These are phyloP conservation scores for Sclerotinia borealis DNA, from an alignment of 2,329 filamentous ascomycete genomes.

Conservation along the genomic window DNA sequence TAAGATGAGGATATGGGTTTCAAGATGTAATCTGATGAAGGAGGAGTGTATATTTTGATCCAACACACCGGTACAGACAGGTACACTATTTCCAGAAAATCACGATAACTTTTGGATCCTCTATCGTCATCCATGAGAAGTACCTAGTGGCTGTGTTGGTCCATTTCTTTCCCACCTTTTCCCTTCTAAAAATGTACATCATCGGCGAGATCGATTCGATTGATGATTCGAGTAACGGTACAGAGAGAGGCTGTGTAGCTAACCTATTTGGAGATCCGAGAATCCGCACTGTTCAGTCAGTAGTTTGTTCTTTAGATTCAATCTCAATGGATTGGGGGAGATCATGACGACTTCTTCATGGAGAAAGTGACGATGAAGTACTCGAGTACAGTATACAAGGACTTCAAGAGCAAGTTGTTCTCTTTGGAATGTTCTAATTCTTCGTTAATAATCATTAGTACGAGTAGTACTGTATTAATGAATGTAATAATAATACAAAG, in stretches of 20 bases:
- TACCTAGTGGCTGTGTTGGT: not conserved
- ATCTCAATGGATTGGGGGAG: not conserved
- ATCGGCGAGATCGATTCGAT: not conserved
- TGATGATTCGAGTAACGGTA: no score
- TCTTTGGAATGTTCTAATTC: no score
- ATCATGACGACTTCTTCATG: not conserved
- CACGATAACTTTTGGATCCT: not conserved
- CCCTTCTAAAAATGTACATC: not conserved
- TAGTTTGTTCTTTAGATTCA: conserved; percentile 3
- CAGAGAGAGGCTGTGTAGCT: not conserved
- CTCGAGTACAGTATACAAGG: no score
- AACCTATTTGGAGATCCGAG: not conserved
- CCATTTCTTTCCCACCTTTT: not conserved
- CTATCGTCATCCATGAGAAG: not conserved
- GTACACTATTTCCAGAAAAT: not conserved
- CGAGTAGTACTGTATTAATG: not conserved
- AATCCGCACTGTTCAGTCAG: conserved; percentile 13
- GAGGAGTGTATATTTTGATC: no score
- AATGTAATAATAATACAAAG: not conserved
- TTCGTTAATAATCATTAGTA: not conserved
- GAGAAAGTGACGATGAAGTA: not conserved
- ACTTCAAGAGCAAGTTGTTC: no score
- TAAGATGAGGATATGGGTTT: no score
- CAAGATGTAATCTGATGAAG: no score
- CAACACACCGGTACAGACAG: not conserved